Conservation (phyloP, 352 stramenopile genomes). For the Phytopythium boreale region DNA sequence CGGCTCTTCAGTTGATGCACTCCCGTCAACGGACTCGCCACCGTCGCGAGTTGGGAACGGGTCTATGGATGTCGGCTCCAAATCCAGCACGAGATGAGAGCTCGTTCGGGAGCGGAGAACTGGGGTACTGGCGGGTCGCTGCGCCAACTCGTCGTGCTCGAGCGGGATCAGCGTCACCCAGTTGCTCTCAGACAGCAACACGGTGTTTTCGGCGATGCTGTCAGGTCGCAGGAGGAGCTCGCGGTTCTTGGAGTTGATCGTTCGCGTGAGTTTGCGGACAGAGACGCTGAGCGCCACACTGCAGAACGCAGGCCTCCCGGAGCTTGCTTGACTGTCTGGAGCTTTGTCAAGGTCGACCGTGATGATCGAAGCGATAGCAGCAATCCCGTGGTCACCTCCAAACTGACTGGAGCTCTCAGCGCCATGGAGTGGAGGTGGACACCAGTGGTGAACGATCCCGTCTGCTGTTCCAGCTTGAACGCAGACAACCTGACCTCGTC, state of each 20-base stretch:
- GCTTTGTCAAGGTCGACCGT: background rate
- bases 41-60: background rate
- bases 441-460: background rate
- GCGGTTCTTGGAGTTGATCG: background rate
- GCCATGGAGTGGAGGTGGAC: background rate
- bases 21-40: background rate
- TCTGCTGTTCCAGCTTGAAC: background rate
- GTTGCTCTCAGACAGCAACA: slow-evolving; percentile 6
- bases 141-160: slow-evolving; percentile 6
- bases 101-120: slow-evolving; percentile 15
- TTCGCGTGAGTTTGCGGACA: background rate
- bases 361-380: background rate
- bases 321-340: background rate
- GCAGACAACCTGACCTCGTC: background rate
- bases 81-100: slow-evolving; percentile 13
- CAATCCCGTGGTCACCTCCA: background rate
- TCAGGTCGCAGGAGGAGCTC: background rate
- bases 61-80: background rate
- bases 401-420: background rate
- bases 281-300: background rate
- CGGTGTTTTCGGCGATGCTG: background rate
- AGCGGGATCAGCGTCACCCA: slow-evolving; percentile 20
- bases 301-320: background rate
- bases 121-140: slow-evolving; percentile 7
- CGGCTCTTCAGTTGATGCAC: background rate